phyloP scores from a whole-genome alignment of 768 basidiomycete species.

The Austroboletus festivus region DNA sequence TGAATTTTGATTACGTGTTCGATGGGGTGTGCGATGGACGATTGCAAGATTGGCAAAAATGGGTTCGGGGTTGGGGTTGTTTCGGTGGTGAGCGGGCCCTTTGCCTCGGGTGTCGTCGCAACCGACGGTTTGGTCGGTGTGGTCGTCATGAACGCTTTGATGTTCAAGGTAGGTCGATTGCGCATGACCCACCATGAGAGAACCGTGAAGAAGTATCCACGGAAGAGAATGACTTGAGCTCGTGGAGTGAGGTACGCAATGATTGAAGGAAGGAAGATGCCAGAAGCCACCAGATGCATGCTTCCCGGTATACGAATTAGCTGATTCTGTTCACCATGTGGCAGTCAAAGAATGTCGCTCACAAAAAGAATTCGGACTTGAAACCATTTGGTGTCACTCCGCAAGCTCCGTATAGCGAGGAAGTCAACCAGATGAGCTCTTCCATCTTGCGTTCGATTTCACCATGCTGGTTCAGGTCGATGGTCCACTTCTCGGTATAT shows the following conservation, averaged over 20 bases:
- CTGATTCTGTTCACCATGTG: no score
- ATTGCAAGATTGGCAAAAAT: conserved; percentile 41
- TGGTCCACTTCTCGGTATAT: conserved; percentile 41
- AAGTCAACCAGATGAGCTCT: conserved; percentile 58
- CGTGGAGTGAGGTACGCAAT: conserved; percentile 13
- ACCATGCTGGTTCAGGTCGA: conserved; percentile 33
- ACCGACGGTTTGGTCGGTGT: conserved; percentile 21
- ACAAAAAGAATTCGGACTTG: conserved; percentile 50
- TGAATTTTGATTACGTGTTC: conserved; percentile 36
- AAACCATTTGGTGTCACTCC: conserved; percentile 53
- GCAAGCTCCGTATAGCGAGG: conserved; percentile 55
- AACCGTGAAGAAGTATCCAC: conserved; percentile 23
- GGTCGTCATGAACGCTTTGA: conserved; percentile 30
- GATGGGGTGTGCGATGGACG: conserved; percentile 32
- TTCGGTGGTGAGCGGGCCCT: conserved; percentile 8
- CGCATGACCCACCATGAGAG: conserved; percentile 30
- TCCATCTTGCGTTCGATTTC: conserved; percentile 54
- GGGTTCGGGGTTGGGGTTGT: conserved; percentile 31
- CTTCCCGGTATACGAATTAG: conserved; percentile 7
- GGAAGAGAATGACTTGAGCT: conserved; percentile 27
- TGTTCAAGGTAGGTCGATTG: conserved; percentile 30
- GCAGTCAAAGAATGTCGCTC: neutral
- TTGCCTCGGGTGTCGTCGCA: neutral
- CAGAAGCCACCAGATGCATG: conserved; percentile 32
- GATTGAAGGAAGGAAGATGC: conserved; percentile 28